Evolutionary conservation across 1,284 basidiomycete genomes (phyloP).

Genomic region (Rhodotorula sp.): DNA sequence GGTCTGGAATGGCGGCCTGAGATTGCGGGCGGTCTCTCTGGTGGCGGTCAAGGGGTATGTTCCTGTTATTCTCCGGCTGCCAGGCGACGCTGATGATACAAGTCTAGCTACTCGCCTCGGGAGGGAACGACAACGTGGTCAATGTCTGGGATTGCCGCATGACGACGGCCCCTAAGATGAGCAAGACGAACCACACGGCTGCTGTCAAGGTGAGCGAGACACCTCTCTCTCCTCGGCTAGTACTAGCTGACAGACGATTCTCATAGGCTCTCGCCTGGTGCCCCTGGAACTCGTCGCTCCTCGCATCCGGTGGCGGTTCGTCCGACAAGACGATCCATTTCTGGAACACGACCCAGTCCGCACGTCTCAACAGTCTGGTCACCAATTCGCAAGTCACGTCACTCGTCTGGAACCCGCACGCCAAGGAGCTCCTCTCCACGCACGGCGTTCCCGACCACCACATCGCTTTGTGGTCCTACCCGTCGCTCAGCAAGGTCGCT

Average conservation of each 20-base stretch:
- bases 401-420: constrained; percentile 81
- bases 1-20: constrained; percentile 49
- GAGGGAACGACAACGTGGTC: constrained; percentile 94
- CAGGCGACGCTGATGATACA: background rate
- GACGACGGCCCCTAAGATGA: constrained; percentile 67
- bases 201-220: constrained; percentile 72
- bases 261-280: constrained; percentile 91
- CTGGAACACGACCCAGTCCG: constrained; percentile 61
- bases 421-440: constrained; percentile 86
- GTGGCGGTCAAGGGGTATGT: constrained; percentile 42
- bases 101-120: constrained; percentile 76
- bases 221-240: background rate
- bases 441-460: constrained; percentile 82
- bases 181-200: constrained; percentile 88
- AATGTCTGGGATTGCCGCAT: constrained; percentile 87
- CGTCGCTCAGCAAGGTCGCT: constrained; percentile 68
- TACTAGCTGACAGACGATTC: background rate
- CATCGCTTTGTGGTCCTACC: constrained; percentile 66
- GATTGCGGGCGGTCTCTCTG: constrained; percentile 36
- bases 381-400: constrained; percentile 91
- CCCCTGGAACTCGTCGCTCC: constrained; percentile 87
- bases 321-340: constrained; percentile 85
- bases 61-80: background rate
- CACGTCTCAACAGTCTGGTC: constrained; percentile 74
- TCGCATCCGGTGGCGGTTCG: constrained; percentile 92